phyloP scores from a whole-genome alignment of 1,284 basidiomycete species.

The Schizophyllum commune region DNA sequence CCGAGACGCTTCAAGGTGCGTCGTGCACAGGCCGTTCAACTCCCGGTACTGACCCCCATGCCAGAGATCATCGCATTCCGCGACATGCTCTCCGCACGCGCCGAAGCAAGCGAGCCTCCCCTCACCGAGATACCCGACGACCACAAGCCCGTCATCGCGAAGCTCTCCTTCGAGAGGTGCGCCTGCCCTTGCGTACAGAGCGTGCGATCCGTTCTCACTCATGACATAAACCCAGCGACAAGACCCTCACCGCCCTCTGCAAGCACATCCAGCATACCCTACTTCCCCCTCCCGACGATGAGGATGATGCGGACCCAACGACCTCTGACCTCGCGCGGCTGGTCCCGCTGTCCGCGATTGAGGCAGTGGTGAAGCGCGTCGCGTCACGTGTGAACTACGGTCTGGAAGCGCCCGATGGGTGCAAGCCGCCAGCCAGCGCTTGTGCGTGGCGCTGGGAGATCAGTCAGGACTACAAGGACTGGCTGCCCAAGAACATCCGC shows the following conservation, averaged over 20 bases:
- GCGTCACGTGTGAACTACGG: slow-evolving; percentile 71
- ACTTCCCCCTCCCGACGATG: slow-evolving; percentile 47
- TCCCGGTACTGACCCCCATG: slow-evolving; percentile 1
- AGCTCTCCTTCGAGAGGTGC: slow-evolving; percentile 76
- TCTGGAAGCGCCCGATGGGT: slow-evolving; percentile 40
- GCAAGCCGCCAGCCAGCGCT: slow-evolving; percentile 48
- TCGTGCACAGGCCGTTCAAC: slow-evolving; percentile 3
- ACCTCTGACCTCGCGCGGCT: slow-evolving; percentile 10
- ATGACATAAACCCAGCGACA: slow-evolving; percentile 45
- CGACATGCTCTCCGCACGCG: slow-evolving; percentile 50
- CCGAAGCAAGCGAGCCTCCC: slow-evolving; percentile 36
- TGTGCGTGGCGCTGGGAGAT: slow-evolving; percentile 90
- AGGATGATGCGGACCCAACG: slow-evolving; percentile 32
- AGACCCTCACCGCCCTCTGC: slow-evolving; percentile 47
- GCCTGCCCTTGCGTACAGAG: slow-evolving; percentile 13
- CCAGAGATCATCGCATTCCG: slow-evolving; percentile 70
- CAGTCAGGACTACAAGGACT: slow-evolving; percentile 44
- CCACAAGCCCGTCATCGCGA: slow-evolving; percentile 68
- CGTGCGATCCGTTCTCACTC: background rate
- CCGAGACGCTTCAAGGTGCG: slow-evolving; percentile 77
- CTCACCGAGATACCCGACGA: slow-evolving; percentile 55
- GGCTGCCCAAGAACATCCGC: slow-evolving; percentile 62
- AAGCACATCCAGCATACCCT: slow-evolving; percentile 62
- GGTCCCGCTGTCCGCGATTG: slow-evolving; percentile 46
- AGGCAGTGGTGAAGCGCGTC: slow-evolving; percentile 51